Evolutionary conservation across 2,329 filamentous ascomycete species (phyloP).

Genomic region (Diaporthe aspalathi): DNA sequence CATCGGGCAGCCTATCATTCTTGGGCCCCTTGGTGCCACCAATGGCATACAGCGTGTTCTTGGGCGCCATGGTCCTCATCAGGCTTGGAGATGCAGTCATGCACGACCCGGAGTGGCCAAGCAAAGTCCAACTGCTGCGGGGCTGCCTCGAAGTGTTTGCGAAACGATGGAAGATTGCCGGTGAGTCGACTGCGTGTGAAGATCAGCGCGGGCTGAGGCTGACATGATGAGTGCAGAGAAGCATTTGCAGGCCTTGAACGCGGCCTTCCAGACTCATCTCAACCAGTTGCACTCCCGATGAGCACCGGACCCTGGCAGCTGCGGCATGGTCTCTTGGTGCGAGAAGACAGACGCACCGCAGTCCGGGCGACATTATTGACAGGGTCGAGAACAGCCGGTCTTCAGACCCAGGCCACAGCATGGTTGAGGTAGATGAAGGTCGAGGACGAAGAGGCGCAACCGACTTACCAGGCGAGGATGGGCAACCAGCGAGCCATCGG

Average conservation of each 20-base stretch:
- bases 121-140: constrained; percentile 44
- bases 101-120: constrained; percentile 42
- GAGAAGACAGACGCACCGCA: not conserved
- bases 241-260: constrained; percentile 37
- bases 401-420: not conserved
- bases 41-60: constrained; percentile 44
- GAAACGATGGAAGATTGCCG: constrained; percentile 46
- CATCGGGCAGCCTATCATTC: constrained; percentile 36
- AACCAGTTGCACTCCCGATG: constrained; percentile 27
- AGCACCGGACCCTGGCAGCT: not conserved
- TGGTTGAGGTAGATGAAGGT: too few species aligned
- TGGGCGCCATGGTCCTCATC: constrained; percentile 45
- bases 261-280: constrained; percentile 30
- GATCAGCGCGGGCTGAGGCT: not conserved
- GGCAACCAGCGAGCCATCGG: not conserved
- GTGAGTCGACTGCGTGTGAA: constrained; percentile 38
- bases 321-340: not conserved
- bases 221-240: constrained; percentile 18
- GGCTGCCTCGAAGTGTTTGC: constrained; percentile 41
- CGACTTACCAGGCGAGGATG: too few species aligned
- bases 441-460: not conserved
- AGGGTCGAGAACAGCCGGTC: not conserved
- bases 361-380: not conserved
- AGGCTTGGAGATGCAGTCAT: constrained; percentile 42
- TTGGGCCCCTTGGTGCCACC: constrained; percentile 42